Evolutionary conservation across 306 rosid genomes (phyloP), one percentile per base, ranked within the genome.

Genomic region (Begonia loranthoides): DNA sequence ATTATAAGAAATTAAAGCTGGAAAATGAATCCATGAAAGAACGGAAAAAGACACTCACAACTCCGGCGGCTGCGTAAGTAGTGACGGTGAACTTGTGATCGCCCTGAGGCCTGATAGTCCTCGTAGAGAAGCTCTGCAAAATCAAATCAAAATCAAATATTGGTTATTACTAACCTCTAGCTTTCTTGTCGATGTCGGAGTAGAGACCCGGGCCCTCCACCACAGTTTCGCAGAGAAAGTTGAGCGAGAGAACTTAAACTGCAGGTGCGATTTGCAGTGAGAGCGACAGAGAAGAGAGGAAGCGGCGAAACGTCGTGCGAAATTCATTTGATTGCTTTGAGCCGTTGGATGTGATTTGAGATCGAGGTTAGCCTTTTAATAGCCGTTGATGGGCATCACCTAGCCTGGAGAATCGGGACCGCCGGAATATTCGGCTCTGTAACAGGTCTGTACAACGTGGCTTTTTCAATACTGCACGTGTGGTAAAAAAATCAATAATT

Each of bases 201-300:
- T 82, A 90, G 63, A 85, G 90, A 57, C 97, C 95, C 4, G 95
- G 97, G 39, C 97, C 97, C 55, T 82, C 82, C 87, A 67, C 97
- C 97, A 82, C 85, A 71, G 52, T 71, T 73, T 67, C 56, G 45
- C 56, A 49, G 60, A 50, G 72, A 80, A 68, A 70, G 59, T 9
- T 52, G 60, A 57, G 38, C 7, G 41, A 17, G 52, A 38, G 57
- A 59, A 54, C 64, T 63, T 44, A 12, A 47, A 41, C 47, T 21
- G 48, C 38, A 40, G 15, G 9, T 9, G 10, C 2, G 41, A 28
- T 56, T 17, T 33, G 61, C 44, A 28, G 36, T 7, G 36, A 6
- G 54, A 41, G 52, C 13, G 15, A 12, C 5, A 12, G 46, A 13
- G 13, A 33, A 17, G 13, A 28, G 60, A 17, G 59, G 62, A 33